Percentiles rank a stretch among this genome's conserved stretches.
Evolutionary conservation across 2,329 filamentous ascomycete genomes (phyloP).

Genomic region (Neurospora sp.): DNA sequence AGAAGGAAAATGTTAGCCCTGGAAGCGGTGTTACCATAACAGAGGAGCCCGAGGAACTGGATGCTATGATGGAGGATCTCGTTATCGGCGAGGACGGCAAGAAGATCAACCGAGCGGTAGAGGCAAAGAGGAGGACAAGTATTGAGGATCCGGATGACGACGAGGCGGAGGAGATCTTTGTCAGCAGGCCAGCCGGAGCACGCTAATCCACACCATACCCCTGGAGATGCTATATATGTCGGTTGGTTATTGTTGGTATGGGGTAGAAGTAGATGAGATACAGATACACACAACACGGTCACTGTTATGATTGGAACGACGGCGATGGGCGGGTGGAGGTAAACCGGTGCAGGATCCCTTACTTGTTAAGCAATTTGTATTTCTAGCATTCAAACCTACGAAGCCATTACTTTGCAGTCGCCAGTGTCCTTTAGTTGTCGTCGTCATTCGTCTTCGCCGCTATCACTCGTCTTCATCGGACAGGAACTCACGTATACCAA

Average conservation of each 20-base stretch:
- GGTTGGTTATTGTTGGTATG: background rate
- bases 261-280: background rate
- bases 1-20: slow-evolving; percentile 20
- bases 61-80: slow-evolving; percentile 11
- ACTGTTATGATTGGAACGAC: background rate
- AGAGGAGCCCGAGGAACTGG: slow-evolving; percentile 20
- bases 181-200: slow-evolving; percentile 7
- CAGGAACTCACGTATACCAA: slow-evolving; percentile 45
- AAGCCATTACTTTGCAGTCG: background rate
- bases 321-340: background rate
- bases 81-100: slow-evolving; percentile 31
- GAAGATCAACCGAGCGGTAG: slow-evolving; percentile 35
- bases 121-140: slow-evolving; percentile 44
- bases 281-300: background rate
- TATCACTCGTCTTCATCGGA: background rate
- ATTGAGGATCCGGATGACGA: slow-evolving; percentile 51
- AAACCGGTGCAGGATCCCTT: background rate
- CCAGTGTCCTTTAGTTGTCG: background rate
- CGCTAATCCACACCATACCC: background rate
- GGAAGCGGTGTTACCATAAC: slow-evolving; percentile 19
- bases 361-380: background rate
- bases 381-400: background rate
- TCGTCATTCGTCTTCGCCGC: background rate
- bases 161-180: slow-evolving; percentile 22
- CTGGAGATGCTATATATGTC: background rate